Percentiles rank a stretch among this genome's conserved stretches.
phyloP scores from a whole-genome alignment of 73 alveolate species.

The Uronychia setigera region DNA sequence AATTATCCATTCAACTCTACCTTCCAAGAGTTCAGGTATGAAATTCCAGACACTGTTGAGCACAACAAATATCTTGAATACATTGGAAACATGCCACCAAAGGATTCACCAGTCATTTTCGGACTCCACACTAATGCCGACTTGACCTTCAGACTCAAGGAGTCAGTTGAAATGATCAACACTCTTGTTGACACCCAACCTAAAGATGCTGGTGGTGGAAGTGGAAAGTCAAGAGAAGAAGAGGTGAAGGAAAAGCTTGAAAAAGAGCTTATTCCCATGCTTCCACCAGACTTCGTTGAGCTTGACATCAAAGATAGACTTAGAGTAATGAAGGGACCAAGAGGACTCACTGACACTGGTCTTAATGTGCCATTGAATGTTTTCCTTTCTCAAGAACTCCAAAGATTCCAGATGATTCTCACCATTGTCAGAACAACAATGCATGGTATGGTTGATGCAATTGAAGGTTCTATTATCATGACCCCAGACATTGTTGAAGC shows the following conservation, averaged over 20 bases:
- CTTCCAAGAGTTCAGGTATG: conserved; percentile 93
- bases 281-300: conserved; percentile 96
- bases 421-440: conserved; percentile 91
- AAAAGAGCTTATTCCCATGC: conserved; percentile 73
- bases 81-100: conserved; percentile 95
- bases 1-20: conserved; percentile 71
- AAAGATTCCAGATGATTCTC: conserved; percentile 92
- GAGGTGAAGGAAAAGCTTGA: conserved; percentile 89
- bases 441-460: conserved; percentile 95
- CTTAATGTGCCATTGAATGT: conserved; percentile 98
- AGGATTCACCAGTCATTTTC: conserved; percentile 98
- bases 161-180: conserved; percentile 97
- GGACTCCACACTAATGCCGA: conserved; percentile 99
- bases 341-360: conserved; percentile 94
- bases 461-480: conserved; percentile 99
- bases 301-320: conserved; percentile 93
- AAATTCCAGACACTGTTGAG: conserved; percentile 96
- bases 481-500: conserved; percentile 98
- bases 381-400: conserved; percentile 97
- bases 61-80: conserved; percentile 89
- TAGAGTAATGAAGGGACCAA: conserved; percentile 86
- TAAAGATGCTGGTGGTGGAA: conserved; percentile 99
- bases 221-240: conserved; percentile 97
- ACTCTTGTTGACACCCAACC: conserved; percentile 99
- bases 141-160: conserved; percentile 98